Evolutionary conservation across 148 eudicot species (phyloP), one percentile per base, ranked within the genome.

Genomic region (Vaccinium darrowii): DNA sequence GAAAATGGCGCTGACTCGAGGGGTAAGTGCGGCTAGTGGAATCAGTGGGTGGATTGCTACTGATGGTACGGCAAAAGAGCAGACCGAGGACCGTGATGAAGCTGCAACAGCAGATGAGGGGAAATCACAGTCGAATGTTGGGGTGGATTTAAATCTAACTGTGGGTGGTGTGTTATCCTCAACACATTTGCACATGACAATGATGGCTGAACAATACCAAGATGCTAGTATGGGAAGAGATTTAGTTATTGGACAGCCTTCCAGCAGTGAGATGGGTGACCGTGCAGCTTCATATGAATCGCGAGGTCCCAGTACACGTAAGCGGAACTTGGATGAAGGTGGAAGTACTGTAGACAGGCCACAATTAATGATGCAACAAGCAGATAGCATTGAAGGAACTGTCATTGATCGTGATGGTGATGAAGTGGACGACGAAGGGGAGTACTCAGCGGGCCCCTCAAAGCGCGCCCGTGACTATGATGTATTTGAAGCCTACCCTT

Each of bases 261-360:
- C 99, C 67, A 90, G 93, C 88, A 95, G 99, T 86, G 98, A 97
- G 90, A 94, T 94, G 62, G 98, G 98, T 87, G 98, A 91, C 85
- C 99, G 93, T 87, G 98, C 99, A 82, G 94, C 99, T 87, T 97
- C 99, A 47, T 94, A 89, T 92, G 98, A 95, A 90, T 97, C 99
- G 52, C 94, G 94, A 81, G 99, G 99, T 86, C 99, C 99, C 73
- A 94, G 94, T 89, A 91, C 94, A 81, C 94, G 96, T 16, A 97
- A 95, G 82, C 87, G 98, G 78, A 91, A 94, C 89, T 86, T 95
- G 88, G 99, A 97, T 43, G 99, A 95, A 87, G 96, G 96, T 88
- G 99, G 98, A 84, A 94, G 98, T 88, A 94, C 99, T 12, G 96
- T 94, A 49, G 98, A 95, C 86, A 92, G 94, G 85, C 98, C 98